Evolutionary conservation across 495 filamentous ascomycete species (phyloP).

Genomic region (Saxophila tyrrhenica): DNA sequence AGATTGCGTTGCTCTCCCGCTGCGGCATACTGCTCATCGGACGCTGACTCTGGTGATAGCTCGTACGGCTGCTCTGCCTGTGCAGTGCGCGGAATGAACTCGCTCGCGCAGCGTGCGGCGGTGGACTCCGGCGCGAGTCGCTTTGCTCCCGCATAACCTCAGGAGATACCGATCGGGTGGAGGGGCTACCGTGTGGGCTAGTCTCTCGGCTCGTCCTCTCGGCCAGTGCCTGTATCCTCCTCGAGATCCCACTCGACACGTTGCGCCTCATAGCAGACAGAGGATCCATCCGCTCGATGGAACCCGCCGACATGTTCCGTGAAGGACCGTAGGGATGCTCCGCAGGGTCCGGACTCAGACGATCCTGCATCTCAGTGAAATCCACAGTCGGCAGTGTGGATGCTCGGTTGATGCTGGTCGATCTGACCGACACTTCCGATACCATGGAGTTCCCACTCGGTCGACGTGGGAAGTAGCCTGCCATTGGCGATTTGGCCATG

Average conservation of each 20-base stretch:
- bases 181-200: neutral
- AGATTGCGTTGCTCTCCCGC: neutral
- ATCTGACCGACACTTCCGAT: neutral
- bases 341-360: neutral
- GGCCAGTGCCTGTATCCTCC: constrained; percentile 74
- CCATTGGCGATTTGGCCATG: constrained; percentile 76
- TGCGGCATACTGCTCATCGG: neutral
- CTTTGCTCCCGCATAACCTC: neutral
- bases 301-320: neutral
- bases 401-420: neutral
- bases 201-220: constrained; percentile 23
- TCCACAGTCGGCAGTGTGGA: neutral
- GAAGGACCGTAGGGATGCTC: neutral
- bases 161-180: neutral
- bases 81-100: neutral
- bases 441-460: constrained; percentile 13
- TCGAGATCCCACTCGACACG: constrained; percentile 77
- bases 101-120: neutral
- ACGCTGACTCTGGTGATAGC: neutral
- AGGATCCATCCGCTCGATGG: constrained; percentile 10
- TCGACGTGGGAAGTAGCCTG: constrained; percentile 43
- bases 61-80: constrained; percentile 8
- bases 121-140: neutral
- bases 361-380: constrained; percentile 1
- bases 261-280: constrained; percentile 53